Percentiles rank a stretch among this genome's conserved stretches.
phyloP scores from a whole-genome alignment of 2,329 filamentous ascomycete species.

The Colletotrichum eleusines region DNA sequence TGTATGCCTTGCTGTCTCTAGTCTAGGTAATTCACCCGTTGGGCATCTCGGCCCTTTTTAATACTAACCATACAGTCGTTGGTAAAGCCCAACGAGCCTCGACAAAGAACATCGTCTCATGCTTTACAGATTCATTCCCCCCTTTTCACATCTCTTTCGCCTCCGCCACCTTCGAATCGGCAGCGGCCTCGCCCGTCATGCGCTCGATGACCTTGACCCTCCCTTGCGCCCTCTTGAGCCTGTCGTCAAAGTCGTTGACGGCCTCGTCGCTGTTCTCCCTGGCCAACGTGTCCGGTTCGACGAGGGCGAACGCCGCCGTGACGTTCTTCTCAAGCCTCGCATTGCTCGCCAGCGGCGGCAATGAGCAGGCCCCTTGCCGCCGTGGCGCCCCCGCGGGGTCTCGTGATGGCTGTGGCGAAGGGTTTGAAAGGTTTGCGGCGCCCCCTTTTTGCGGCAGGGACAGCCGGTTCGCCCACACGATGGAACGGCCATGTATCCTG shows the following conservation, averaged over 20 bases:
- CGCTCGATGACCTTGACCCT: constrained; percentile 89
- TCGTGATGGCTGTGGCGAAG: not conserved
- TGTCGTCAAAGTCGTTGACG: constrained; percentile 91
- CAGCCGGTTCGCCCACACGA: constrained; percentile 86
- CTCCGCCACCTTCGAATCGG: constrained; percentile 24
- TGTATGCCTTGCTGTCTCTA: not conserved
- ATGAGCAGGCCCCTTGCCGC: constrained; percentile 41
- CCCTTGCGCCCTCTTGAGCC: constrained; percentile 83
- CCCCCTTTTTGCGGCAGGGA: constrained; percentile 41
- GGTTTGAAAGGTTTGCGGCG: constrained; percentile 20
- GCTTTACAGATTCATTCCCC: not conserved
- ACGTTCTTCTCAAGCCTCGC: constrained; percentile 82
- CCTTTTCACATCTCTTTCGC: constrained; percentile 11
- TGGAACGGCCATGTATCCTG: constrained; percentile 79
- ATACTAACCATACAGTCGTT: not conserved
- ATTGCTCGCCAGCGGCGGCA: constrained; percentile 63
- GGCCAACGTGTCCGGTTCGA: constrained; percentile 81
- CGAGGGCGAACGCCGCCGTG: constrained; percentile 78
- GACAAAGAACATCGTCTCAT: constrained; percentile 11
- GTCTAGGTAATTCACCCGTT: not conserved
- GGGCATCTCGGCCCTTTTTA: constrained; percentile 17
- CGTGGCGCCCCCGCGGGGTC: constrained; percentile 10
- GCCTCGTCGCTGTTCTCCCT: constrained; percentile 89
- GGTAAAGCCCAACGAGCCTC: not conserved
- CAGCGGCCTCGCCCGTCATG: constrained; percentile 61